phyloP scores from a whole-genome alignment of 257 asterid species.

The Gynochthodes officinalis region DNA sequence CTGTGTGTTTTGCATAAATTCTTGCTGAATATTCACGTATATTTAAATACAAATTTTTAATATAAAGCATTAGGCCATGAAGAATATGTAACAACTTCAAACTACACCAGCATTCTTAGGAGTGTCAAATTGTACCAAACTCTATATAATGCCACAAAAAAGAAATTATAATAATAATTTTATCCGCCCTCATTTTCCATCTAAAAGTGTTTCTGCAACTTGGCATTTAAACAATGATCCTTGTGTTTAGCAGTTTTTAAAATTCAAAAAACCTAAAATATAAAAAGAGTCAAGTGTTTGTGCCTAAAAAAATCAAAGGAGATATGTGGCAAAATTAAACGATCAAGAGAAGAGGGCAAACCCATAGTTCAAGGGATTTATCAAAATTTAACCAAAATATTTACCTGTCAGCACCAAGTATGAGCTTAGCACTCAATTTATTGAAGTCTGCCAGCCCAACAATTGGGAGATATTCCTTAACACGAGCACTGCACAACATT shows the following conservation, averaged over 20 bases:
- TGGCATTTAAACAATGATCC: too few species aligned
- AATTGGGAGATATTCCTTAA: slow-evolving; percentile 90
- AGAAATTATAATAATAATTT: too few species aligned
- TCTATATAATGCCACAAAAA: background rate
- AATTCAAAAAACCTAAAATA: too few species aligned
- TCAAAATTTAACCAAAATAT: background rate
- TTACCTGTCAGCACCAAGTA: slow-evolving; percentile 92
- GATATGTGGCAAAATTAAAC: background rate
- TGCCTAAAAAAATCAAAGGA: too few species aligned
- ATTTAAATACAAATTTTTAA: background rate
- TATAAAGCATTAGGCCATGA: background rate
- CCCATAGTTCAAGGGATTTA: slow-evolving; percentile 1
- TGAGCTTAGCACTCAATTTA: slow-evolving; percentile 87
- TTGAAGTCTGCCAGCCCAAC: slow-evolving; percentile 87
- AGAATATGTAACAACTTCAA: too few species aligned
- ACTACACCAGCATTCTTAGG: background rate
- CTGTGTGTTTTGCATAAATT: background rate
- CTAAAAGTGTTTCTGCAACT: background rate
- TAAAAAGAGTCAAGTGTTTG: too few species aligned
- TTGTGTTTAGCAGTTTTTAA: too few species aligned
- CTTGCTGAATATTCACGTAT: background rate
- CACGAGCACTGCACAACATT: slow-evolving; percentile 58
- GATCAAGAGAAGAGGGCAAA: background rate
- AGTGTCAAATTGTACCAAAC: too few species aligned
- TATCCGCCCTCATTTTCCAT: too few species aligned